Evolutionary conservation across 2,329 filamentous ascomycete species (phyloP).

Genomic region (Ramichloridium luteum): DNA sequence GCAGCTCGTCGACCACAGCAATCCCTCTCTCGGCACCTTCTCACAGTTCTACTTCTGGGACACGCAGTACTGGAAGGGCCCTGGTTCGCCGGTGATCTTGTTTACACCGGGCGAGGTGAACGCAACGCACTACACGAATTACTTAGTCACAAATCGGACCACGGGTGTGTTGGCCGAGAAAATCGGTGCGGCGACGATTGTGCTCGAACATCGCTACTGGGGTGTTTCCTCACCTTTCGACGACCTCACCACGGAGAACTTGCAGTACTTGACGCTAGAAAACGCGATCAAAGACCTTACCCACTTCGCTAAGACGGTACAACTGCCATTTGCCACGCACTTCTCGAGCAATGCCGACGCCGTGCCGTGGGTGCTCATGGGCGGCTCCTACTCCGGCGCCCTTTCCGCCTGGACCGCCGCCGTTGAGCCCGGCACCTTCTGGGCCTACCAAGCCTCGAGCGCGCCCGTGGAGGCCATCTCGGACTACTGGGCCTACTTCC

Average conservation of each 20-base stretch:
- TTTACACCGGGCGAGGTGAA: conserved; percentile 38
- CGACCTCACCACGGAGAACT: conserved; percentile 39
- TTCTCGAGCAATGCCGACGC: conserved; percentile 37
- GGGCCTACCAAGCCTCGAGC: conserved; percentile 47
- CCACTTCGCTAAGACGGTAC: conserved; percentile 41
- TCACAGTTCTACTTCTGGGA: conserved; percentile 44
- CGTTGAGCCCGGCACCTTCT: conserved; percentile 43
- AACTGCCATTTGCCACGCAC: conserved; percentile 42
- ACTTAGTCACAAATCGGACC: conserved; percentile 39
- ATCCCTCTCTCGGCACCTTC: conserved; percentile 45
- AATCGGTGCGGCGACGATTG: conserved; percentile 41
- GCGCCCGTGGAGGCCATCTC: conserved; percentile 44
- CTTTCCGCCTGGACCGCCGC: conserved; percentile 45
- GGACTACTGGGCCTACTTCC: conserved; percentile 49
- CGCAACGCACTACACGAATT: conserved; percentile 36
- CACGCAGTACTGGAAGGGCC: conserved; percentile 40
- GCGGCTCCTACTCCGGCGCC: conserved; percentile 46
- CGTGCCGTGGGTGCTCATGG: conserved; percentile 45
- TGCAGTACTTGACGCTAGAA: conserved; percentile 43
- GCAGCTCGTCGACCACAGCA: conserved; percentile 47
- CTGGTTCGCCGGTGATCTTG: conserved; percentile 38
- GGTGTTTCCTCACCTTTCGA: conserved; percentile 43
- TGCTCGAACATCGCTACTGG: conserved; percentile 50
- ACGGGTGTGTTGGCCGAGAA: conserved; percentile 41
- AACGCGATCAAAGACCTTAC: conserved; percentile 43